Base-by-base conservation (phyloP, 805 yeast species). In the Sugiyamaella smithiae region DNA sequence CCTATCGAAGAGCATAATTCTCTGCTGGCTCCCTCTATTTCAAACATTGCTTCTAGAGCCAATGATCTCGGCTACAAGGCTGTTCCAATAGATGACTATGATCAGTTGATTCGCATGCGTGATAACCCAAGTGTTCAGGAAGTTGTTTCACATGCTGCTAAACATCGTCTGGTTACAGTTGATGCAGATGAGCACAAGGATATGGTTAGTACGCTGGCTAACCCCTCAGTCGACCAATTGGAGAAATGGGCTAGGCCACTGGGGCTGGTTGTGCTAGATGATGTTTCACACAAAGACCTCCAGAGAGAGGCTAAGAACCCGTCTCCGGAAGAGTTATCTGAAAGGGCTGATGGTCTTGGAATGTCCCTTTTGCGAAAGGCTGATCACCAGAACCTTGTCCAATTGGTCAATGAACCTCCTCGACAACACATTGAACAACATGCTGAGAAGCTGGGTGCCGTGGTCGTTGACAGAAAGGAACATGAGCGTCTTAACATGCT, bases 261-360 rank as follows among this genome's bases (percentile, higher is more conserved):
- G 8, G 74, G 69, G 5, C 53, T 72, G 43, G 65, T 68, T 11
- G 49, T 65, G 5, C 47, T 72, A 7, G 63, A 61, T 5, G 57
- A 59, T 25, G 61, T 61, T 8, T 69, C 69, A 25, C 66, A 67
- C 49, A 43, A 50, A 14, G 55, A 55, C n/a, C 49, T 58, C 19
- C 44, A 47, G 44, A 43, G 58, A 19, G 24, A 25, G 38, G 54
- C 49, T 5, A 48, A 41, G 19, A 31, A 40, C 12, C 64, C 64
- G 4, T 36, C 62, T 26, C 43, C 46, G 3, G 60, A 55, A 22
- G 59, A 59, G 38, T 32, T 62, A 5, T 36, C 46, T 16, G 23
- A 33, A n/a, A 33, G 48, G 8, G 63, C 63, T 6, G 24, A 46
- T 3, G 33, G 33, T 3, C 59, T 56, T 4, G 63, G 62, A 17